These are phyloP conservation scores for Leucocoprinus birnbaumii DNA, from an alignment of 768 basidiomycete genomes.

Conservation along the genomic window DNA sequence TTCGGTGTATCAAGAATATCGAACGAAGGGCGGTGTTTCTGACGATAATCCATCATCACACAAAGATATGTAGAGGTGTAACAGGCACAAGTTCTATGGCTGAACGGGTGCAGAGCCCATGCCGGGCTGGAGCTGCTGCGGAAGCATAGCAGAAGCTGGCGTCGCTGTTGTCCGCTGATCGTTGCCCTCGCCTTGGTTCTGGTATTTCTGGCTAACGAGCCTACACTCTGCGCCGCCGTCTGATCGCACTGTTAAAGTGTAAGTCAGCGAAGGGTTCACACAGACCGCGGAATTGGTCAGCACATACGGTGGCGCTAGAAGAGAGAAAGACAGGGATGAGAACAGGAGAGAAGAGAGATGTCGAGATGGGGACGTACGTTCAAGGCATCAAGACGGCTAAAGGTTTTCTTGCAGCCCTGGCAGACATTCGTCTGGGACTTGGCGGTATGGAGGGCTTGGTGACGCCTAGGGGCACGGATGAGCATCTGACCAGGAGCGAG, in stretches of 20 bases:
- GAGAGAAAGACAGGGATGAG: constrained; percentile 13
- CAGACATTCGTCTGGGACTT: constrained; percentile 85
- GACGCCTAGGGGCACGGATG: constrained; percentile 50
- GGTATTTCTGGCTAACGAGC: constrained; percentile 37
- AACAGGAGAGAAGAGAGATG: constrained; percentile 1
- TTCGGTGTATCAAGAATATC: constrained; percentile 1
- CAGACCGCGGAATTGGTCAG: constrained; percentile 16
- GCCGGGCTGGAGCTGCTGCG: constrained; percentile 7
- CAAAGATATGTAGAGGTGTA: no score
- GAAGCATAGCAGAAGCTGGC: background rate
- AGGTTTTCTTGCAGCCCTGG: constrained; percentile 91
- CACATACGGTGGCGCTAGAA: constrained; percentile 72
- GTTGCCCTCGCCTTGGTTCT: constrained; percentile 20
- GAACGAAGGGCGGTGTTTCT: constrained; percentile 5
- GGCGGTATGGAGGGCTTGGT: constrained; percentile 85
- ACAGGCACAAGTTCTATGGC: background rate
- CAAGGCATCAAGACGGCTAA: constrained; percentile 90
- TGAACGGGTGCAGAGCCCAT: constrained; percentile 1
- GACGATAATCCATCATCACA: background rate
- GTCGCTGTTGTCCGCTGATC: constrained; percentile 8
- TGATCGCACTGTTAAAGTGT: constrained; percentile 60
- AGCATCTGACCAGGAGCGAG: constrained; percentile 6
- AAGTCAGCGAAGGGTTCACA: constrained; percentile 23
- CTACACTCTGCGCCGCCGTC: constrained; percentile 83
- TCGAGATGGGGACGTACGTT: constrained; percentile 62